phyloP scores from a whole-genome alignment of 2,329 filamentous ascomycete genomes.

The Penicillium sp. region DNA sequence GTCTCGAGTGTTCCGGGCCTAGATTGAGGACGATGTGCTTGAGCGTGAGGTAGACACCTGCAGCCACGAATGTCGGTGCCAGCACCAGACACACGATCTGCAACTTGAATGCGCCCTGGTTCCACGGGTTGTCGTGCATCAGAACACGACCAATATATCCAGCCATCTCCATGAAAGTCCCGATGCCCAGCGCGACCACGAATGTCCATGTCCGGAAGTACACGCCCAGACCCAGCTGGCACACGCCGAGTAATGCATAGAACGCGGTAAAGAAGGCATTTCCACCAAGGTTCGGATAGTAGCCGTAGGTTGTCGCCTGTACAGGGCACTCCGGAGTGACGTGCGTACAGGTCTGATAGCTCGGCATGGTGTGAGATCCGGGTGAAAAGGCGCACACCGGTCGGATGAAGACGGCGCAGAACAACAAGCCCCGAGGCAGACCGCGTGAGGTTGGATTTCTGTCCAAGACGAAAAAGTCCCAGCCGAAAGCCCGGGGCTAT shows the following conservation, averaged over 20 bases:
- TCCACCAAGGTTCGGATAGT: slow-evolving; percentile 51
- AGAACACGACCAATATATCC: slow-evolving; percentile 58
- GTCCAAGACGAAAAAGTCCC: no score
- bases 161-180: slow-evolving; percentile 51
- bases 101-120: slow-evolving; percentile 49
- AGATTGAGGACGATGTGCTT: slow-evolving; percentile 58
- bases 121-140: slow-evolving; percentile 54
- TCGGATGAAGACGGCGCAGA: not conserved
- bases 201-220: slow-evolving; percentile 57
- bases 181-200: slow-evolving; percentile 49
- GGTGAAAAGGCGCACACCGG: not conserved
- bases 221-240: slow-evolving; percentile 51
- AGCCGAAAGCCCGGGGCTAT: no score
- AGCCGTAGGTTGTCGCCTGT: slow-evolving; percentile 52
- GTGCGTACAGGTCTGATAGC: slow-evolving; percentile 33
- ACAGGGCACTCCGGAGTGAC: slow-evolving; percentile 44
- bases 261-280: slow-evolving; percentile 54
- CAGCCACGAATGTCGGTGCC: slow-evolving; percentile 56
- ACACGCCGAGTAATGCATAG: slow-evolving; percentile 50
- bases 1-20: slow-evolving; percentile 49
- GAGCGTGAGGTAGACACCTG: slow-evolving; percentile 56
- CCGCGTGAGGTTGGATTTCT: no score
- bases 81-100: slow-evolving; percentile 58
- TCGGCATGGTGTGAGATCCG: slow-evolving; percentile 13
- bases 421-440: not conserved